These are phyloP conservation scores for Avicennia marina DNA, from an alignment of 257 asterid genomes.

Conservation along the genomic window DNA sequence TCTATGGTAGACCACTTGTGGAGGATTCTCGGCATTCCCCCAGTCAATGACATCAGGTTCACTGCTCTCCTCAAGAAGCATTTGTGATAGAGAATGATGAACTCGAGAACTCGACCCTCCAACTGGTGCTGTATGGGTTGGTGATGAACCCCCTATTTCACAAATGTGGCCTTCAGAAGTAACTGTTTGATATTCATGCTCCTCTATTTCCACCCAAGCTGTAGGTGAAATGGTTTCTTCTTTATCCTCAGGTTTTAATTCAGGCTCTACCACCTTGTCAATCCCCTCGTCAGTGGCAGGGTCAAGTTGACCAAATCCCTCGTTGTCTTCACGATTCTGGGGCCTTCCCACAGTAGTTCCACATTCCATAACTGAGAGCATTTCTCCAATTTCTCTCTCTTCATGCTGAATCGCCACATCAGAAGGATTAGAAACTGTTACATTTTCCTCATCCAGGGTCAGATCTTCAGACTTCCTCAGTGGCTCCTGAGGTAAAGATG, in stretches of 20 bases:
- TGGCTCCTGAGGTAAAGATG: constrained; percentile 44
- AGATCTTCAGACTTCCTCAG: constrained; percentile 27
- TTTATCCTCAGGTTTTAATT: constrained; percentile 37
- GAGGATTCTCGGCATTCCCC: constrained; percentile 91
- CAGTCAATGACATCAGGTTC: constrained; percentile 79
- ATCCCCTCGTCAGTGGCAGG: constrained; percentile 16
- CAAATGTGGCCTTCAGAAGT: constrained; percentile 27
- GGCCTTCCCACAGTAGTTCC: constrained; percentile 32
- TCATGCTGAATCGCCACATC: constrained; percentile 39
- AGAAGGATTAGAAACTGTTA: constrained; percentile 31
- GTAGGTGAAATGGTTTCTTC: constrained; percentile 83
- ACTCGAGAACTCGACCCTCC: constrained; percentile 72
- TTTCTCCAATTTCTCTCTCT: constrained; percentile 35
- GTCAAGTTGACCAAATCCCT: constrained; percentile 31
- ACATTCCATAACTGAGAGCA: constrained; percentile 17
- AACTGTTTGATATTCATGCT: constrained; percentile 47
- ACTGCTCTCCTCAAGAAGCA: constrained; percentile 91
- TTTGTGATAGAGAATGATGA: constrained; percentile 95
- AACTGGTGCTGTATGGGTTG: constrained; percentile 37
- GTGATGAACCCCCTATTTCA: constrained; percentile 44
- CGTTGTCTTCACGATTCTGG: constrained; percentile 37
- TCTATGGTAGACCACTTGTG: constrained; percentile 60
- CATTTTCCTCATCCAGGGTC: constrained; percentile 36
- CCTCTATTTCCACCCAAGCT: constrained; percentile 95
- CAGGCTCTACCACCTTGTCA: constrained; percentile 30